These are phyloP conservation scores for Claviceps quebecensis DNA, from an alignment of 2,329 filamentous ascomycete species.

Conservation along the genomic window DNA sequence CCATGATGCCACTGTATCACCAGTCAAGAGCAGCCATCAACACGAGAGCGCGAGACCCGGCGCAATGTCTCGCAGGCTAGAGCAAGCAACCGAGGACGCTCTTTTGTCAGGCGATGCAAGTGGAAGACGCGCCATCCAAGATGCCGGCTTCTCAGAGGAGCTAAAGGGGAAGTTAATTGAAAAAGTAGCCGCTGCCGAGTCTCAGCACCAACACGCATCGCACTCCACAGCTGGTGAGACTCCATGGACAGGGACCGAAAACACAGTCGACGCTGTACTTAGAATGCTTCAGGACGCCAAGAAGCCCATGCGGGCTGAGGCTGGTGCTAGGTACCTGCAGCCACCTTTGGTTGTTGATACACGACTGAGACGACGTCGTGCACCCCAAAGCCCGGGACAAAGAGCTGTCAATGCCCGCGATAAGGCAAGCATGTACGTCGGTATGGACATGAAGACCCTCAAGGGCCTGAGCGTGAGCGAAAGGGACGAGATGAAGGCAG, in stretches of 20 bases:
- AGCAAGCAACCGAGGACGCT: slow-evolving; percentile 50
- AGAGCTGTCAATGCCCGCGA: slow-evolving; percentile 43
- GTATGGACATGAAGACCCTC: slow-evolving; percentile 30
- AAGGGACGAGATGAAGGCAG: slow-evolving; percentile 52
- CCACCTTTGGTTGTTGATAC: slow-evolving; percentile 35
- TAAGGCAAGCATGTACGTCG: slow-evolving; percentile 37
- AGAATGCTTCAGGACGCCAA: slow-evolving; percentile 74
- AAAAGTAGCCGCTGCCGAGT: slow-evolving; percentile 41
- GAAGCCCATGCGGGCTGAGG: slow-evolving; percentile 46
- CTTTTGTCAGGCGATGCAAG: slow-evolving; percentile 44
- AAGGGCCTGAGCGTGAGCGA: slow-evolving; percentile 54
- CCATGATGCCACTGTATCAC: too few relatives aligned
- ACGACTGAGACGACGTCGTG: slow-evolving; percentile 29
- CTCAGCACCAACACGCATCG: slow-evolving; percentile 26
- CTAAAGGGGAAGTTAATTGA: slow-evolving; percentile 43
- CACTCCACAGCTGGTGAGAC: slow-evolving; percentile 24
- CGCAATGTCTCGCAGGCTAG: slow-evolving; percentile 41
- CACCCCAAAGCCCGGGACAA: slow-evolving; percentile 27
- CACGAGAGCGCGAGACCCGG: slow-evolving; percentile 17
- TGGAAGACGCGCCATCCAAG: slow-evolving; percentile 44
- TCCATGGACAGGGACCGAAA: slow-evolving; percentile 70
- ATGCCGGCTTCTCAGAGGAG: slow-evolving; percentile 50
- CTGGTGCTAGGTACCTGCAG: slow-evolving; percentile 32
- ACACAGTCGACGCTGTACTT: slow-evolving; percentile 58
- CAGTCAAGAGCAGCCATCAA: not conserved